Evolutionary conservation across 495 filamentous ascomycete species (phyloP), one percentile per base, ranked within the genome.

Genomic region (Trichoderma asperelloides): DNA sequence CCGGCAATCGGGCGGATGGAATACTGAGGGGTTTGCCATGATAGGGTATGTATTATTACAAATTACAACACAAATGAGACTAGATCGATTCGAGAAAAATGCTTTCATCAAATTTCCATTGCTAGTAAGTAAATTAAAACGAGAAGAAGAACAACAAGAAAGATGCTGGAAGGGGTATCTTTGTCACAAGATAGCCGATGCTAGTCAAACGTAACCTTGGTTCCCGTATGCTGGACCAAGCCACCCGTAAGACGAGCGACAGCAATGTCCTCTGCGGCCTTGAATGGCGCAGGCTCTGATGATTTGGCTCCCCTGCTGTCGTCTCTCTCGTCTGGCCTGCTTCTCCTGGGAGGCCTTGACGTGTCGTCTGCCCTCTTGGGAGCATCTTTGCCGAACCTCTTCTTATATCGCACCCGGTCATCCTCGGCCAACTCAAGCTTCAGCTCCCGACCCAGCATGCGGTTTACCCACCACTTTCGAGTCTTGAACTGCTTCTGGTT

Each of bases 371-470:
- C 66, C 55, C 64, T 71, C 33, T 69, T 70, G 51, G 68, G 67
- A 7, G 70, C 74, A 37, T 88, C 89, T 76, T 91, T 92, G 62
- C 92, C 90, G 76, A 89, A 98, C 12, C 95, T 87, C 80, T 97
- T 98, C 78, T 92, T 91, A 76, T 99, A 98, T 55, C 95, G 80
- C 30, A 86, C 85, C 65, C 87, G 84, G 49, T 93, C 86, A 74
- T 96, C 94, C 79, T 99, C 94, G 11, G 96, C 95, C 72, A 93
- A 91, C 74, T 99, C 95, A 79, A 93, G 89, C 70, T 91, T 87
- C 72, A 99, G 80, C 63, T 84, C 83, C 18, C 96, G 85, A 21
- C 94, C 90, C 60, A 88, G 78, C 30, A 96, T 81, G 65, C 84
- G 82, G 74, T 96, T 96, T 64, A 96, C 85, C 86, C 88, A 94